A percentile compares a stretch with the other conserved stretches of the same genome.
Evolutionary conservation across 495 filamentous ascomycete species (phyloP).

Genomic region (Neurospora sp.): DNA sequence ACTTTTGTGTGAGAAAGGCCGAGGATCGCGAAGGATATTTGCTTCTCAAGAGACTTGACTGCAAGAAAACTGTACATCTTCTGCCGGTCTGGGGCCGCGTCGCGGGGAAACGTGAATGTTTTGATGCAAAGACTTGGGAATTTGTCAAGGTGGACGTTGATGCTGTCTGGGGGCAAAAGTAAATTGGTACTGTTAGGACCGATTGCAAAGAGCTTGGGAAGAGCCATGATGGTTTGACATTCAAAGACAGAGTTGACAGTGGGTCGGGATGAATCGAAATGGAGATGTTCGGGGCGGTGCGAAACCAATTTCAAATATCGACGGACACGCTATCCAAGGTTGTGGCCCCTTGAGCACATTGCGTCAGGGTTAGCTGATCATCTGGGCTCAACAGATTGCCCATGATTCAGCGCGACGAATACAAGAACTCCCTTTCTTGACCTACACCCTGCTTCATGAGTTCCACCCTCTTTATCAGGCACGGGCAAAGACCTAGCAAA

Average conservation of each 20-base stretch:
- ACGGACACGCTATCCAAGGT: neutral
- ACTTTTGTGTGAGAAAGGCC: neutral
- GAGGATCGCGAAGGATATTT: neutral
- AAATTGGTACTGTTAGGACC: too few species aligned
- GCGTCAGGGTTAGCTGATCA: neutral
- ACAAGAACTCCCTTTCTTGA: neutral
- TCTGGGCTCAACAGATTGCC: neutral
- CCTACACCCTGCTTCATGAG: neutral
- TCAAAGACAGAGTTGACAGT: neutral
- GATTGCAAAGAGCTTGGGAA: too few species aligned
- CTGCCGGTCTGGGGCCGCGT: neutral
- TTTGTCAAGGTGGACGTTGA: neutral
- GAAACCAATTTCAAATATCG: too few species aligned
- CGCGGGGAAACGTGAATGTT: too few species aligned
- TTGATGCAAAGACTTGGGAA: neutral
- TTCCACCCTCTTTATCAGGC: neutral
- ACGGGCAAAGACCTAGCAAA: constrained; percentile 10
- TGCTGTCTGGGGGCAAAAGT: too few species aligned
- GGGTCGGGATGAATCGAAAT: neutral
- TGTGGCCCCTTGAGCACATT: fast-evolving
- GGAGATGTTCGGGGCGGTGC: neutral
- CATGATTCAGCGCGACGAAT: constrained; percentile 16
- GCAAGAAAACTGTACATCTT: neutral
- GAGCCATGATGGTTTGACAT: neutral
- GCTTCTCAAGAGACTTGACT: neutral